Conservation (phyloP, 305 asterid genomes). For the Euphrasia arctica region DNA sequence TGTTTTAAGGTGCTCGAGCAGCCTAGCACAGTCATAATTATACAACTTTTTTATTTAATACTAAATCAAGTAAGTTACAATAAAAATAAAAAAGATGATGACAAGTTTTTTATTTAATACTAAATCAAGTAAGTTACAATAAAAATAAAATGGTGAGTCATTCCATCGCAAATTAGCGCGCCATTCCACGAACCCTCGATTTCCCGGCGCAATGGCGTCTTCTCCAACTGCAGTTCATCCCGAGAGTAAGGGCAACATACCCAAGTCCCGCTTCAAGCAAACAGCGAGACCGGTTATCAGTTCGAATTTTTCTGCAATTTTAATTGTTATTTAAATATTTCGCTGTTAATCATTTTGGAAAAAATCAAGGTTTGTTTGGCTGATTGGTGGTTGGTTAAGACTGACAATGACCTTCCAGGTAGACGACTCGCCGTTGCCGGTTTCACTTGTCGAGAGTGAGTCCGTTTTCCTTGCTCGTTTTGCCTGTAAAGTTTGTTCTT, state of each 20-base stretch:
- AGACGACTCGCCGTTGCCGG: constrained; percentile 60
- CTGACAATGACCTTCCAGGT: constrained; percentile 37
- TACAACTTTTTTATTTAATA: too few relatives aligned
- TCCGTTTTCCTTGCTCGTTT: constrained; percentile 3
- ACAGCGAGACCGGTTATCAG: constrained; percentile 33
- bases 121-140: too few relatives aligned
- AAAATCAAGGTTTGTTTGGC: constrained; percentile 46
- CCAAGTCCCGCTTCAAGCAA: constrained; percentile 36
- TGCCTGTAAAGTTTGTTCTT: too few relatives aligned
- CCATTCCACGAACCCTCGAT: background rate
- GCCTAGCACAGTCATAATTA: too few relatives aligned
- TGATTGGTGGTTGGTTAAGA: constrained; percentile 70
- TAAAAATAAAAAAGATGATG: too few relatives aligned
- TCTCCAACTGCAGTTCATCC: constrained; percentile 17
- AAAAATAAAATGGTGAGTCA: too few relatives aligned
- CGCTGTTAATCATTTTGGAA: constrained; percentile 3
- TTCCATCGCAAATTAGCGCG: background rate
- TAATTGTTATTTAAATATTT: background rate
- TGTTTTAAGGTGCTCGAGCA: too few relatives aligned
- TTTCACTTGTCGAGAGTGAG: constrained; percentile 44
- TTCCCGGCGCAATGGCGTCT: constrained; percentile 24
- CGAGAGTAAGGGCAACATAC: background rate
- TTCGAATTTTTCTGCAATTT: background rate
- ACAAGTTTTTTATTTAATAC: too few relatives aligned
- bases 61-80: too few relatives aligned